A percentile compares a stretch with the other conserved stretches of the same genome.
Evolutionary conservation across 2,329 filamentous ascomycete species (phyloP).

Genomic region (Trichoderma sp.): DNA sequence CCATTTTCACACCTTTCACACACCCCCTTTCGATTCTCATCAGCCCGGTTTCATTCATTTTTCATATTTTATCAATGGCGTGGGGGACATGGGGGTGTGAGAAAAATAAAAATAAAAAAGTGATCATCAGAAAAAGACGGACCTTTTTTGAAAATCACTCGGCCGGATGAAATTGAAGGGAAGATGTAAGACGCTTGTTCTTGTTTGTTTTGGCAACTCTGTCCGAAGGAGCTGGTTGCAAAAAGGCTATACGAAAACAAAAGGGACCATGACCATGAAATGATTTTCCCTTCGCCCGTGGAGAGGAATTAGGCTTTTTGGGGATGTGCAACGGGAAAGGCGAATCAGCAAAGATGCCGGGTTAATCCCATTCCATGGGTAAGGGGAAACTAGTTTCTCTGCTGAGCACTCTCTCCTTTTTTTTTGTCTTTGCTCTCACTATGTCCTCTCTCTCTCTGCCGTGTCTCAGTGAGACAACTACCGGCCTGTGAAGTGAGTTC

Average conservation of each 20-base stretch:
- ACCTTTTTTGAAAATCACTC: background rate
- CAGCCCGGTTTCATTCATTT: background rate
- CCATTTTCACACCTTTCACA: background rate
- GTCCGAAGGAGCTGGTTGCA: background rate
- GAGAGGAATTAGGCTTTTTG: background rate
- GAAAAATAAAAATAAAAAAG: background rate
- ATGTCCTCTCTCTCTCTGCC: background rate
- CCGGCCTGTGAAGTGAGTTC: background rate
- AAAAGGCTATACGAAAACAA: background rate
- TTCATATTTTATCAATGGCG: background rate
- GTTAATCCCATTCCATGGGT: background rate
- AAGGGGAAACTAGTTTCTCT: background rate
- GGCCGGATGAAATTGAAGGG: background rate
- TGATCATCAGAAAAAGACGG: background rate
- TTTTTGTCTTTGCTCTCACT: background rate
- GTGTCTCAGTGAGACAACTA: background rate
- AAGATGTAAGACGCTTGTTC: background rate
- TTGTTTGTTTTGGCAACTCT: background rate
- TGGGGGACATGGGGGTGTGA: background rate
- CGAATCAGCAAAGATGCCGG: background rate
- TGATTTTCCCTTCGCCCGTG: background rate
- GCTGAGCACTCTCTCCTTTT: background rate
- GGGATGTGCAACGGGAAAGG: background rate
- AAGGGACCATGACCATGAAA: background rate
- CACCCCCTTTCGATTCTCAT: background rate